A percentile compares a stretch with the other conserved stretches of the same genome.
Evolutionary conservation across 768 basidiomycete species (phyloP).

Genomic region (Suillus plorans): DNA sequence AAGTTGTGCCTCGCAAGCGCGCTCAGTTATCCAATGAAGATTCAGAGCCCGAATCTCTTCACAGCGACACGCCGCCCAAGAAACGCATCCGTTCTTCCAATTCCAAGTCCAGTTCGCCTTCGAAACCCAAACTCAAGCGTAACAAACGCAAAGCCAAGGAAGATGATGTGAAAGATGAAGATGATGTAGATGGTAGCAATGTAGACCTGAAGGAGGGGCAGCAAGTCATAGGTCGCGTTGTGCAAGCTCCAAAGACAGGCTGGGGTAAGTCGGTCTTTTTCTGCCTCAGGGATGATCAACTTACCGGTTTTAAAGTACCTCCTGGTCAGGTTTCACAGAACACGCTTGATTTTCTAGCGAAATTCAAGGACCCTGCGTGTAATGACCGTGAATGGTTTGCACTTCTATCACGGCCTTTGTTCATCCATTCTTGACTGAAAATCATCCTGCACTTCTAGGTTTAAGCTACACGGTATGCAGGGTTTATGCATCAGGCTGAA

Average conservation of each 20-base stretch:
- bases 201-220: slow-evolving; percentile 60
- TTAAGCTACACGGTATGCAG: slow-evolving; percentile 68
- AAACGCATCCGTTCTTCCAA: slow-evolving; percentile 22
- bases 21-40: slow-evolving; percentile 4
- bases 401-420: neutral
- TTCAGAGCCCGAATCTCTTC: slow-evolving; percentile 23
- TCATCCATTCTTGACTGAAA: neutral
- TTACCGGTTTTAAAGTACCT: too few species aligned
- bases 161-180: slow-evolving; percentile 9
- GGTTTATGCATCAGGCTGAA: too few species aligned
- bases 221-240: slow-evolving; percentile 70
- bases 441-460: slow-evolving; percentile 47
- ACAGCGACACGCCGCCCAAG: slow-evolving; percentile 39
- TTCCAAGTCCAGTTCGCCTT: slow-evolving; percentile 17
- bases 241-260: too few species aligned
- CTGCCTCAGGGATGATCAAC: too few species aligned
- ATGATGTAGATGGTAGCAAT: slow-evolving; percentile 34
- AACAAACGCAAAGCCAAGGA: slow-evolving; percentile 2
- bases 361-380: slow-evolving; percentile 69
- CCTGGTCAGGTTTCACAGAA: too few species aligned
- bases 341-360: slow-evolving; percentile 72
- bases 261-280: too few species aligned
- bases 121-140: slow-evolving; percentile 24
- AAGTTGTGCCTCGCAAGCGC: neutral
- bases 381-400: slow-evolving; percentile 84